Percentiles rank a stretch among this genome's conserved stretches.
Evolutionary conservation across 139 green algal genomes (phyloP).

Genomic region (Diplosphaera chodatii): DNA sequence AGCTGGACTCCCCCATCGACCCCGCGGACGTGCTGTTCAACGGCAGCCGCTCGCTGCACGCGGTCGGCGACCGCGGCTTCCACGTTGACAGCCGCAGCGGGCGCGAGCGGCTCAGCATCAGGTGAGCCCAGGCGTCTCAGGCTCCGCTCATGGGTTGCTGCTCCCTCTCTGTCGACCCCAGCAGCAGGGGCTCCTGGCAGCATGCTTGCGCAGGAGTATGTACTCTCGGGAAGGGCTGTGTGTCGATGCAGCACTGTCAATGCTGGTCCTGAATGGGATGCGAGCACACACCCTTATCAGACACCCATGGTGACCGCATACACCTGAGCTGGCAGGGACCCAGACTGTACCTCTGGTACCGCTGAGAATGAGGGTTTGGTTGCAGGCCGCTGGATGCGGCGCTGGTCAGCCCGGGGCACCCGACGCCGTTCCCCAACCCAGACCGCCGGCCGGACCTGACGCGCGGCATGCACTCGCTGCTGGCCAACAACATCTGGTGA

Average conservation of each 20-base stretch:
- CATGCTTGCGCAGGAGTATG: neutral
- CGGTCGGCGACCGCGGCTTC: conserved; percentile 34
- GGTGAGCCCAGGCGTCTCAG: too few species aligned
- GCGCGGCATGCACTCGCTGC: conserved; percentile 32
- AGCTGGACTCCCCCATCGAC: conserved; percentile 36
- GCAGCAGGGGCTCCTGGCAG: too few species aligned
- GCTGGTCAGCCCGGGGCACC: conserved; percentile 34
- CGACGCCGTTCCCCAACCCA: conserved; percentile 31
- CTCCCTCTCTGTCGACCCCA: too few species aligned
- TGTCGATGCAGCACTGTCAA: too few species aligned
- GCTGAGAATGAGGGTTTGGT: neutral
- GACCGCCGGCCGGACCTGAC: conserved; percentile 24
- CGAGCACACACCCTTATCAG: too few species aligned
- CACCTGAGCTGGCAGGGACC: too few species aligned
- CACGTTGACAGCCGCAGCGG: conserved; percentile 8
- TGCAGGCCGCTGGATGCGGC: conserved; percentile 38
- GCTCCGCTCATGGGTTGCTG: too few species aligned
- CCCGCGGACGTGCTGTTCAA: conserved; percentile 48
- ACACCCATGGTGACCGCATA: too few species aligned
- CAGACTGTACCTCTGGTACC: too few species aligned
- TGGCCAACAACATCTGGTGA: conserved; percentile 51
- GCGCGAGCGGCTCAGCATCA: conserved; percentile 25
- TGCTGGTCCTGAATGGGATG: too few species aligned
- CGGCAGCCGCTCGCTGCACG: conserved; percentile 48
- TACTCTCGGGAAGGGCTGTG: too few species aligned